Base-by-base conservation (phyloP, 2,329 filamentous ascomycete species). In the Lasiodiplodia hormozganensis region DNA sequence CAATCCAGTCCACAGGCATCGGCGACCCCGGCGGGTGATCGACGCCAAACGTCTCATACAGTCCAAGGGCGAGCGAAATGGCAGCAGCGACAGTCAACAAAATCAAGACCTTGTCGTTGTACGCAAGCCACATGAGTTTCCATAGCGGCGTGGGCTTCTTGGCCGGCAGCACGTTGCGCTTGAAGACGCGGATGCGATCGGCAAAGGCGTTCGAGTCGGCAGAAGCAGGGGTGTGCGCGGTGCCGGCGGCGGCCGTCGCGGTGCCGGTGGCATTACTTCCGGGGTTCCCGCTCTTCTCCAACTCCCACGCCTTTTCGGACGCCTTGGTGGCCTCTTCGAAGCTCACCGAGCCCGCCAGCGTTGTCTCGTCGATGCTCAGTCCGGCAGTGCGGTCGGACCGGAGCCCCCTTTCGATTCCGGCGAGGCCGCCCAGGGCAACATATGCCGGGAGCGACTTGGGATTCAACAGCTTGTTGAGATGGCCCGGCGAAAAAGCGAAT, bases 401-500 rank as follows among this genome's bases (percentile, higher is more conserved):
- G 11, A 96, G 77, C 0, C 92, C 92, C 75, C 89, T 92, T 74
- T 93, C 91, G 23, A 96, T 76, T 2, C 92, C 92, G 10, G 81
- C 82, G 6, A 95, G 77, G 60, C 92, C 92, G 67, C 92, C 92
- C 2, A 96, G 79, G 6, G 91, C 91, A 72, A 91, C 88, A 70
- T 94, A 93, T 4, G 92, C 92, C 31, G 87, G 84, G 70, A 92
- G 82, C 73, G 86, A 94, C 80, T 96, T 96, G 0, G 92, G 92
- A 71, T 94, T 94, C 64, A 94, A 83, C 7, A 96, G 81, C 80
- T 95, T 95, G 70, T 89, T 90, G 71, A 97, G 84, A 75, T 96
- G 90, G 16, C 94, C 94, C 12, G 90, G 90, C 2, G 89, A 88
- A 76, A 93, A 97, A 18, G 93, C 94, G 75, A 97, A 97, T 0